Evolutionary conservation across 2,329 filamentous ascomycete species (phyloP), one percentile per base, ranked within the genome.

Genomic region (Chrysoporthe puriensis): DNA sequence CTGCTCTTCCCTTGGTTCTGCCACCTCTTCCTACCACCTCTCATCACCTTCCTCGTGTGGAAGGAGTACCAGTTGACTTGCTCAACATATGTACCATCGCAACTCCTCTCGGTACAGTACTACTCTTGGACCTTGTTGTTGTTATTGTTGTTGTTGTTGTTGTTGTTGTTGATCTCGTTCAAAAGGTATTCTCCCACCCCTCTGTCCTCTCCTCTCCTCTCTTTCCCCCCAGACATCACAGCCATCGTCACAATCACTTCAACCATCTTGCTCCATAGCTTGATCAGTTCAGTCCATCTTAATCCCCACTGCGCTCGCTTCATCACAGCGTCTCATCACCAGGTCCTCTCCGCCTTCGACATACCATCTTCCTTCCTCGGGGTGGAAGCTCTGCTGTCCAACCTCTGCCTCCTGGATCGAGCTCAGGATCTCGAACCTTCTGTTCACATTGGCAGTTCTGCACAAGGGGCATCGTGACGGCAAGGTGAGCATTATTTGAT

Each of bases 201-300:
- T 36, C 44, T 32, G 43, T 46, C 18, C 26, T 42, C 43, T 65
- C 52, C 61, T 67, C 62, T 68, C 62, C 32, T 60, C 61, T 60
- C 70, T 59, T 72, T 70, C 60, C 66, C 70, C 7, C 26, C 57
- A 50, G 75, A 77, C 70, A 77, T 76, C 75, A 77, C 78, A 78
- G 76, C 75, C 78, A 77, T 70, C 76, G 76, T 74, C 76, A 76
- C 79, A 78, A 74, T 80, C 80, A 81, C 81, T 82, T 81, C 77
- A 76, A 76, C 76, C 73, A 83, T 83, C 81, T 87, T 86, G 85
- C 83, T 85, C 78, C 81, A 83, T 86, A 86, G 82, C 83, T 85
- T 79, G 82, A 82, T 83, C 83, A 82, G 42, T 34, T 61, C 59
- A 61, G 85, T 86, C 82, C 84, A 84, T 83, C 81, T 84, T 83